A percentile compares a stretch with the other conserved stretches of the same genome.
Conservation (phyloP, 1,284 basidiomycete species). For the Peniophora sp. region DNA sequence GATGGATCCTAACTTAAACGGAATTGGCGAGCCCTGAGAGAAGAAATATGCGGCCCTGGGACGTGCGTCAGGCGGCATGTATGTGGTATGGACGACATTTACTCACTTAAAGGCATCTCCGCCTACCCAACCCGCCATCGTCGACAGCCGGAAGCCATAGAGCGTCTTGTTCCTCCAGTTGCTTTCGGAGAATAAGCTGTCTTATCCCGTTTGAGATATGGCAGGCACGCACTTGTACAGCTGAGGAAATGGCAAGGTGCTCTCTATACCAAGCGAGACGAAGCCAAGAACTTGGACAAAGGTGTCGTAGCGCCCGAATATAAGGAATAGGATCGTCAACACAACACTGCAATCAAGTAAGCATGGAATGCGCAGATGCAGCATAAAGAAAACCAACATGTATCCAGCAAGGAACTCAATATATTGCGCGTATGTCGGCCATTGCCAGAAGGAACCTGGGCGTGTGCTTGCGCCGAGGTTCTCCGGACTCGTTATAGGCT, state of each 20-base stretch:
- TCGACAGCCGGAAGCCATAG: conserved; percentile 79
- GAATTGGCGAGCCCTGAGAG: conserved; percentile 57
- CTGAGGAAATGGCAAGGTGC: conserved; percentile 77
- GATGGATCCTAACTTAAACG: conserved; percentile 74
- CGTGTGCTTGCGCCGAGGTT: conserved; percentile 51
- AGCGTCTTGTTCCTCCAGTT: conserved; percentile 71
- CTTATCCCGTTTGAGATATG: too few relatives aligned
- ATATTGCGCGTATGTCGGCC: conserved; percentile 70
- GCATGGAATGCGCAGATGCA: conserved; percentile 9
- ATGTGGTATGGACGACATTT: conserved; percentile 4
- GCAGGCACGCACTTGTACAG: conserved; percentile 59
- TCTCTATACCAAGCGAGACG: conserved; percentile 72
- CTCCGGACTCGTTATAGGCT: conserved; percentile 52
- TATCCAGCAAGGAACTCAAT: conserved; percentile 77
- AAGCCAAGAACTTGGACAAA: conserved; percentile 73
- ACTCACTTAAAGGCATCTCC: conserved; percentile 78
- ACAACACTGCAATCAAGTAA: conserved; percentile 40
- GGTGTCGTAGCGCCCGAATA: conserved; percentile 57
- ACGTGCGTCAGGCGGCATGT: conserved; percentile 2
- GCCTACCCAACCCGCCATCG: conserved; percentile 74
- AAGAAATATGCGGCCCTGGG: conserved; percentile 75
- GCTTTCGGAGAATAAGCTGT: conserved; percentile 30
- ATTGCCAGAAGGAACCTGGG: conserved; percentile 81
- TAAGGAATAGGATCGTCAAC: conserved; percentile 64
- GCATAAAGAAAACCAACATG: conserved; percentile 43